Evolutionary conservation across 2,329 filamentous ascomycete species (phyloP).

Genomic region (Colletotrichum noveboracense): DNA sequence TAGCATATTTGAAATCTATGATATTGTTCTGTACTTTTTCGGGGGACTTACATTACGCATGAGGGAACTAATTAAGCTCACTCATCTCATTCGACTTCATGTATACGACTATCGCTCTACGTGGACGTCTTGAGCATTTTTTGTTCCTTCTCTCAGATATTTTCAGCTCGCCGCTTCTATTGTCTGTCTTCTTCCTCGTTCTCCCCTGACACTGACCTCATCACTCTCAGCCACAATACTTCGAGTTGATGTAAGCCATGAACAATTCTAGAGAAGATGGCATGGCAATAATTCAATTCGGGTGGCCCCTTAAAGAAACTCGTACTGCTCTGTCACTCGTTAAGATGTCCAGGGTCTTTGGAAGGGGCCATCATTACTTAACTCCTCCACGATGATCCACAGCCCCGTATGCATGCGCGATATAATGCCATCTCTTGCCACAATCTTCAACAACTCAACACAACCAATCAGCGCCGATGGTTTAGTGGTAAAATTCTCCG

Average conservation of each 20-base stretch:
- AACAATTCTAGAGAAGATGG: not conserved
- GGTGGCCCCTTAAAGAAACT: fast-evolving
- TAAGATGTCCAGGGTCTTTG: not conserved
- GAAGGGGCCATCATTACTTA: not conserved
- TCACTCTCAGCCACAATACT: not conserved
- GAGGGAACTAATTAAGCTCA: not conserved
- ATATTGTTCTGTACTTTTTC: not conserved
- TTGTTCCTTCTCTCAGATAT: not conserved
- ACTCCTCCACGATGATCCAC: not conserved
- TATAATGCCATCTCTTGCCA: not conserved
- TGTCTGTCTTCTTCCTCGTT: not conserved
- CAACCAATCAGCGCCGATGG: not conserved
- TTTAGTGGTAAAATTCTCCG: conserved; percentile 9
- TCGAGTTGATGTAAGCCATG: not conserved
- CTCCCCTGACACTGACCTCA: fast-evolving
- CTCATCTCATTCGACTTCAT: not conserved
- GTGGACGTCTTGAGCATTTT: not conserved
- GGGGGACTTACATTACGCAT: not conserved
- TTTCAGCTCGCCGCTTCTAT: fast-evolving
- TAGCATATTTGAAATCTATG: not conserved
- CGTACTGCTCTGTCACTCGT: not conserved
- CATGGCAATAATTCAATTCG: not conserved
- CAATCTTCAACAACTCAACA: fast-evolving
- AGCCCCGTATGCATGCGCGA: not conserved
- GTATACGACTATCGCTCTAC: not conserved